Evolutionary conservation across 495 filamentous ascomycete genomes (phyloP).

Genomic region (Jackrogersella multiformis): DNA sequence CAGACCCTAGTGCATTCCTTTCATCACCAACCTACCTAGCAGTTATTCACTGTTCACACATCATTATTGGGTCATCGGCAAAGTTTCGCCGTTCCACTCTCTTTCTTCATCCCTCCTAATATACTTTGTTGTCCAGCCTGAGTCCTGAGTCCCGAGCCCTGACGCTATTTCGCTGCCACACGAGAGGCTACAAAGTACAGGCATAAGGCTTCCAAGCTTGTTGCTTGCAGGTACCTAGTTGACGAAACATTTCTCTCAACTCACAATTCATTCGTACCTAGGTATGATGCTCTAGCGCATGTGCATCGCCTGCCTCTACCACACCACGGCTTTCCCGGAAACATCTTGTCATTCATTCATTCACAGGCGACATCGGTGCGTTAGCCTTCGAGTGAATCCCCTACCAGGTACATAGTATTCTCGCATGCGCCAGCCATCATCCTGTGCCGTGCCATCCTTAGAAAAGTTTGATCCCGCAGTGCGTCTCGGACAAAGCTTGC

Average conservation of each 20-base stretch:
- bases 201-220: constrained; percentile 5
- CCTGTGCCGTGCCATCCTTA: constrained; percentile 8
- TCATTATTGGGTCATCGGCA: constrained; percentile 13
- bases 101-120: constrained; percentile 5
- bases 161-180: constrained; percentile 10
- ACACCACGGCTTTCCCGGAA: background rate
- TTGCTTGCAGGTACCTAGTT: constrained; percentile 2
- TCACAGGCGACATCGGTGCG: background rate
- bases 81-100: constrained; percentile 25
- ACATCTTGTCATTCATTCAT: constrained; percentile 6
- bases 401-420: constrained; percentile 15
- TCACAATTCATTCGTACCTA: constrained; percentile 8
- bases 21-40: constrained; percentile 23
- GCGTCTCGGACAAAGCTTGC: constrained; percentile 28
- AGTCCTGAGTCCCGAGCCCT: no score
- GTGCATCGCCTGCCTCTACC: background rate
- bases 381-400: constrained; percentile 11
- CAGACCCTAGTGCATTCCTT: constrained; percentile 32
- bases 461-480: constrained; percentile 19
- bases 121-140: constrained; percentile 8
- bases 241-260: constrained; percentile 6
- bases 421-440: constrained; percentile 12
- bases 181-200: constrained; percentile 30
- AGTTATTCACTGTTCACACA: constrained; percentile 10
- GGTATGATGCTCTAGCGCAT: constrained; percentile 22